A percentile compares a stretch with the other conserved stretches of the same genome.
phyloP scores from a whole-genome alignment of 2,329 filamentous ascomycete species.

The Penicillium italicum region DNA sequence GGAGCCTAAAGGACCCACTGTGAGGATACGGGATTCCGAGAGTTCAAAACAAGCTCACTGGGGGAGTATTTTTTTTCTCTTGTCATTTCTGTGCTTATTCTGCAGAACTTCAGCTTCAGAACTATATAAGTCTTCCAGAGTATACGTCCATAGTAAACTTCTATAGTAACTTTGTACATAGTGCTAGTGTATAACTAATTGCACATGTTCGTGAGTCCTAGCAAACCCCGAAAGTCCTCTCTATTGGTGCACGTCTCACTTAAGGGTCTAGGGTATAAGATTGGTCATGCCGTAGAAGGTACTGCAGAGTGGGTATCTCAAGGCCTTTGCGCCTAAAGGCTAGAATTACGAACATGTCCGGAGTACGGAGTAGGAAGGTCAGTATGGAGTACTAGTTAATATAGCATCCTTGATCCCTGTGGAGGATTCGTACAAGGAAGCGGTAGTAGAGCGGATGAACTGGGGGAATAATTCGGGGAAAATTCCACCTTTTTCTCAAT shows the following conservation, averaged over 20 bases:
- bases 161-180: no score
- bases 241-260: conserved; percentile 5
- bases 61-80: not conserved
- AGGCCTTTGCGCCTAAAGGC: not conserved
- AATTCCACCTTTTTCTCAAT: not conserved
- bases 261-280: conserved; percentile 9
- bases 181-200: no score
- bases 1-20: conserved; percentile 17
- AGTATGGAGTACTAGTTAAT: not conserved
- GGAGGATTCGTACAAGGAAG: conserved; percentile 12
- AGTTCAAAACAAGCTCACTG: conserved; percentile 12
- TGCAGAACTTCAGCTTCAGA: not conserved
- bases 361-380: not conserved
- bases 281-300: conserved; percentile 11
- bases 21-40: conserved; percentile 12
- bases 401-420: conserved; percentile 1
- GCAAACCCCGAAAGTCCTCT: conserved; percentile 7
- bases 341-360: not conserved
- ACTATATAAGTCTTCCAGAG: not conserved
- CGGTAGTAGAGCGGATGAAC: conserved; percentile 12
- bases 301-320: conserved; percentile 3
- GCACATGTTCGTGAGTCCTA: not conserved
- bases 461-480: not conserved
- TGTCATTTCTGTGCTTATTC: not conserved
- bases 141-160: no score